phyloP scores from a whole-genome alignment of 345 rosid genomes.

The Reutealis trisperma region DNA sequence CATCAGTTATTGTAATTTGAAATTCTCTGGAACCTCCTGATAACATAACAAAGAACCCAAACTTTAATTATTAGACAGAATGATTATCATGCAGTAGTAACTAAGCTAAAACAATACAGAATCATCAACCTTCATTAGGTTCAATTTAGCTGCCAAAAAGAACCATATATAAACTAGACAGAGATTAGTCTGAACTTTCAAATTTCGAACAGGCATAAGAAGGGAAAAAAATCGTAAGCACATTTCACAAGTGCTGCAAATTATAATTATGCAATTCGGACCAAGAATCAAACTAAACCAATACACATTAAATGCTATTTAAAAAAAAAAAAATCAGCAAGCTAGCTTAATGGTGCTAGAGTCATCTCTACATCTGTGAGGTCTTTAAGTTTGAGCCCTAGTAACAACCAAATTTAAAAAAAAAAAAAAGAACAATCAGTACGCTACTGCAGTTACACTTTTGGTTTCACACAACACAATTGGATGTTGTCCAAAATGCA shows the following conservation, averaged over 20 bases:
- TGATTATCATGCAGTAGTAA: neutral
- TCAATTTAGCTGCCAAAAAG: neutral
- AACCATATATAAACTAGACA: neutral
- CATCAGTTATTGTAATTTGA: neutral
- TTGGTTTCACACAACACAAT: neutral
- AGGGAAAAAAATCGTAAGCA: neutral
- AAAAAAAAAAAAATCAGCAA: no score
- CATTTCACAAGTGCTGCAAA: neutral
- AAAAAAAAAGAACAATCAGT: neutral
- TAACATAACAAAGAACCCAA: neutral
- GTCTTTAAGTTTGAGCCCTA: no score
- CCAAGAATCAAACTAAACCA: neutral
- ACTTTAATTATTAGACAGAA: neutral
- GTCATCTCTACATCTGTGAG: no score
- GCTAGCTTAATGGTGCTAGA: no score
- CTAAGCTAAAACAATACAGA: neutral
- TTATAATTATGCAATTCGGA: neutral
- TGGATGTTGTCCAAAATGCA: neutral
- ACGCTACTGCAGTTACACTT: neutral
- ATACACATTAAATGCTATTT: neutral
- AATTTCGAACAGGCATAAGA: neutral
- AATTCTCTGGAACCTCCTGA: conserved; percentile 27
- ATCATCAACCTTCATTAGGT: neutral
- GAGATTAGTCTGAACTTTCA: neutral
- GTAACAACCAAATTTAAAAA: no score